phyloP scores from a whole-genome alignment of 108 stramenopile species.

The Cylindrotheca closterium region DNA sequence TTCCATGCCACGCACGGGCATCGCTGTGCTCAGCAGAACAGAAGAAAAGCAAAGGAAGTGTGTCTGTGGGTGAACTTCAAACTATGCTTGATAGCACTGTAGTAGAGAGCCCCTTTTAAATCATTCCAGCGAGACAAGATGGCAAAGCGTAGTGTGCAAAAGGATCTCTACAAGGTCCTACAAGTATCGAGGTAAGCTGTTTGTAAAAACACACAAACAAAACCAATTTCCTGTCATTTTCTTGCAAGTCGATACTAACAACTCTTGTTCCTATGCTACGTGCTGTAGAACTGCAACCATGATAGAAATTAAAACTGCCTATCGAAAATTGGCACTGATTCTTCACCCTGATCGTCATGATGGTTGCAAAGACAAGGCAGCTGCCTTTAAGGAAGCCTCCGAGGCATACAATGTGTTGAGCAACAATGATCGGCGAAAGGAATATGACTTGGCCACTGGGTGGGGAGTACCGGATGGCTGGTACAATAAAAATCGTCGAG shows the following conservation, averaged over 20 bases:
- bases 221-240: no score
- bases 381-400: conserved; percentile 62
- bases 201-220: background rate
- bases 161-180: conserved; percentile 41
- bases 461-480: conserved; percentile 17
- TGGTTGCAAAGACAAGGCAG: conserved; percentile 49
- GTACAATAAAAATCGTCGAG: conserved; percentile 41
- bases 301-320: conserved; percentile 74
- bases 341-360: conserved; percentile 78
- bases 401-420: conserved; percentile 75
- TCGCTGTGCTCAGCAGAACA: no score
- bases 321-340: conserved; percentile 64
- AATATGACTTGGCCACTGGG: conserved; percentile 41
- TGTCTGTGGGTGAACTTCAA: no score
- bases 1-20: no score
- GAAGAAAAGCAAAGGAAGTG: no score
- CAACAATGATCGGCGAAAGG: conserved; percentile 35
- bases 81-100: no score
- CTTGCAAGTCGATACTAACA: background rate
- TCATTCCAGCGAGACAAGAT: no score
- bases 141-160: no score
- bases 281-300: conserved; percentile 57
- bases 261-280: background rate
- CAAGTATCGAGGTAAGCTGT: conserved; percentile 28
- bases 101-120: no score